Evolutionary conservation across 2,329 filamentous ascomycete genomes (phyloP).

Genomic region (Polychaeton citri): DNA sequence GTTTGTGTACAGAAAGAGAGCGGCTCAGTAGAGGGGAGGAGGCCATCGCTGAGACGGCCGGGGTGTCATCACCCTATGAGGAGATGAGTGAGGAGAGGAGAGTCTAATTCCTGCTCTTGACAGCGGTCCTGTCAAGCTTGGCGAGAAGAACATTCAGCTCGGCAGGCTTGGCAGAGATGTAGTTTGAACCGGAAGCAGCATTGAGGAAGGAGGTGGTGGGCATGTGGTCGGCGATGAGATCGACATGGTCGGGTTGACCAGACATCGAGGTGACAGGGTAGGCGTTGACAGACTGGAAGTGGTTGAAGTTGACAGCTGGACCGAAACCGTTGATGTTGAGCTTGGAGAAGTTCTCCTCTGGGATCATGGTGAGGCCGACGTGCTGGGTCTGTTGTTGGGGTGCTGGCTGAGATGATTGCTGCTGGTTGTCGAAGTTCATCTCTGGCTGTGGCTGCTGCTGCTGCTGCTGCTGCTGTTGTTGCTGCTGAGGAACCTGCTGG

Average conservation of each 20-base stretch:
- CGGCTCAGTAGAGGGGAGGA: too few relatives aligned
- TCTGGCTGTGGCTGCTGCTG: conserved; percentile 15
- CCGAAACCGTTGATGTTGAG: conserved; percentile 46
- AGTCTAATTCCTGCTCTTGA: conserved; percentile 3
- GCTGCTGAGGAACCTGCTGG: conserved; percentile 8
- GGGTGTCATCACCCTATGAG: too few relatives aligned
- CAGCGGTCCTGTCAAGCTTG: conserved; percentile 17
- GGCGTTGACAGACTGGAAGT: conserved; percentile 18
- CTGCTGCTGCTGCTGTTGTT: conserved; percentile 22
- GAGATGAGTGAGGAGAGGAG: too few relatives aligned
- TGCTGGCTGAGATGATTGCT: conserved; percentile 6
- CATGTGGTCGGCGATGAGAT: conserved; percentile 15
- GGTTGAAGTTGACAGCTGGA: conserved; percentile 34
- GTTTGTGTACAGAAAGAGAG: too few relatives aligned
- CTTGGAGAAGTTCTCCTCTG: conserved; percentile 67
- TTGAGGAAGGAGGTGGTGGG: conserved; percentile 6
- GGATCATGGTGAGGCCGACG: conserved; percentile 68
- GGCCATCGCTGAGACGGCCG: too few relatives aligned
- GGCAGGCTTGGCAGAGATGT: conserved; percentile 2
- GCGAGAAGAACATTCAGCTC: conserved; percentile 11
- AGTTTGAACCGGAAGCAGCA: conserved; percentile 6
- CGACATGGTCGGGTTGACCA: conserved; percentile 10
- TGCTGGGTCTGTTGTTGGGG: conserved; percentile 26
- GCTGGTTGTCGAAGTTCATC: conserved; percentile 22
- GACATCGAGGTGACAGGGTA: conserved; percentile 19